Evolutionary conservation across 805 yeast genomes (phyloP).

Genomic region (Maudiozyma bulderi): DNA sequence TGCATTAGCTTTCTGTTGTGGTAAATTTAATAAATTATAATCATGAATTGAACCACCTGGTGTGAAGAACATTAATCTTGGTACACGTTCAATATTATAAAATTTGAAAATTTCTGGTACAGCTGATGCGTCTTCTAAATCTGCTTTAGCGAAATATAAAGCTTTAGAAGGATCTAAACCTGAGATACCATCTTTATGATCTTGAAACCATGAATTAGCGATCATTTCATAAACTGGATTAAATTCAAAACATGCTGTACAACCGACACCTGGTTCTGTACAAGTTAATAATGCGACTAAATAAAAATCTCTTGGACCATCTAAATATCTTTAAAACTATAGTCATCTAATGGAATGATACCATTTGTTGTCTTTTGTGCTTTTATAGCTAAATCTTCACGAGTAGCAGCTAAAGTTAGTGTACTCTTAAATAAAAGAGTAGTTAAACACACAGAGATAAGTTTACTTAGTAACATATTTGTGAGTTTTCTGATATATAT

Average conservation of each 20-base stretch:
- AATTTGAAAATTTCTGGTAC: conserved; percentile 35
- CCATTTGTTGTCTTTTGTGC: conserved; percentile 26
- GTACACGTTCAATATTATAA: conserved; percentile 59
- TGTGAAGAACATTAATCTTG: conserved; percentile 55
- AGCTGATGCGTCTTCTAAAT: conserved; percentile 55
- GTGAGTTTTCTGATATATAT: too few species aligned
- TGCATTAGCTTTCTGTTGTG: conserved; percentile 29
- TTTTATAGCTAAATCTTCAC: conserved; percentile 18
- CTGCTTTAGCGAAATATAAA: conserved; percentile 50
- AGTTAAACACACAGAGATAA: background rate
- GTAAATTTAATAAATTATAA: conserved; percentile 25
- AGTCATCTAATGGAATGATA: conserved; percentile 45
- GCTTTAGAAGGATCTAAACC: conserved; percentile 10
- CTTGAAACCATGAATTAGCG: conserved; percentile 54
- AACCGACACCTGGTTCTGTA: conserved; percentile 60
- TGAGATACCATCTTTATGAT: conserved; percentile 43
- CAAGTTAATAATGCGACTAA: conserved; percentile 69
- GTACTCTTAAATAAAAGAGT: background rate
- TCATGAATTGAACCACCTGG: conserved; percentile 38
- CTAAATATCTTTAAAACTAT: conserved; percentile 47
- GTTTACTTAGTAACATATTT: background rate
- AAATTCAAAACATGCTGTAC: conserved; percentile 62
- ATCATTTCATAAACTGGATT: conserved; percentile 54
- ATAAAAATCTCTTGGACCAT: conserved; percentile 59
- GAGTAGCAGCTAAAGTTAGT: conserved; percentile 1